phyloP scores from a whole-genome alignment of 2,329 filamentous ascomycete genomes.

The Macrophomina tecta region DNA sequence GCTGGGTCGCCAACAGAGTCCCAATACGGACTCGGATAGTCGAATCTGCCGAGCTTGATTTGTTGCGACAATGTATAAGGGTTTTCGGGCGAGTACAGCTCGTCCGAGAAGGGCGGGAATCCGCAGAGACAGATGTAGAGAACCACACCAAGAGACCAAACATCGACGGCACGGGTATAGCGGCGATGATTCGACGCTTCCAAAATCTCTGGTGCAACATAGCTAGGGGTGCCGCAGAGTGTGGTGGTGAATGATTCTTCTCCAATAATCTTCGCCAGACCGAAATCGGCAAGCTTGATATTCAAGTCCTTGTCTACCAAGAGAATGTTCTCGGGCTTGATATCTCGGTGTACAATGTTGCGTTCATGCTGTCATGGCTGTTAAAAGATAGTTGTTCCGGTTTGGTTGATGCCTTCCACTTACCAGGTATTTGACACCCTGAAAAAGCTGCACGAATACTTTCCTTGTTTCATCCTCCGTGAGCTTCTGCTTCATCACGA shows the following conservation, averaged over 20 bases:
- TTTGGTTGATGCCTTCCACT: constrained; percentile 38
- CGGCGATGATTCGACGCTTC: constrained; percentile 80
- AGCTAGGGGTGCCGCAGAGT: constrained; percentile 92
- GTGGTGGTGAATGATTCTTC: constrained; percentile 98
- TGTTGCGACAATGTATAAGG: constrained; percentile 88
- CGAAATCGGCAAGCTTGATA: constrained; percentile 95
- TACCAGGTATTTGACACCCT: constrained; percentile 94
- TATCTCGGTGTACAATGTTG: constrained; percentile 95
- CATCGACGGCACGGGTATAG: constrained; percentile 93
- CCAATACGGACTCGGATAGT: constrained; percentile 97
- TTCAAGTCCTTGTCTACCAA: constrained; percentile 82
- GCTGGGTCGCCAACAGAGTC: constrained; percentile 85
- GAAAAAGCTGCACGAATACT: constrained; percentile 88
- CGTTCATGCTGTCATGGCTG: constrained; percentile 77
- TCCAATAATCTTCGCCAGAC: constrained; percentile 96
- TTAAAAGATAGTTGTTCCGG: neutral
- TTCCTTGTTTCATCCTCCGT: constrained; percentile 83
- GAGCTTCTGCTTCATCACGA: constrained; percentile 88
- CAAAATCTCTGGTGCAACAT: constrained; percentile 94
- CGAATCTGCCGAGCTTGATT: constrained; percentile 86
- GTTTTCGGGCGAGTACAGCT: constrained; percentile 79
- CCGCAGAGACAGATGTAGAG: constrained; percentile 97
- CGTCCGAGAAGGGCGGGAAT: constrained; percentile 96
- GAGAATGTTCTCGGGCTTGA: constrained; percentile 96
- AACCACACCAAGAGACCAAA: constrained; percentile 98